Percentiles rank a stretch among this genome's conserved stretches.
Evolutionary conservation across 2,329 filamentous ascomycete species (phyloP).

Genomic region (Clonostachys byssicola): DNA sequence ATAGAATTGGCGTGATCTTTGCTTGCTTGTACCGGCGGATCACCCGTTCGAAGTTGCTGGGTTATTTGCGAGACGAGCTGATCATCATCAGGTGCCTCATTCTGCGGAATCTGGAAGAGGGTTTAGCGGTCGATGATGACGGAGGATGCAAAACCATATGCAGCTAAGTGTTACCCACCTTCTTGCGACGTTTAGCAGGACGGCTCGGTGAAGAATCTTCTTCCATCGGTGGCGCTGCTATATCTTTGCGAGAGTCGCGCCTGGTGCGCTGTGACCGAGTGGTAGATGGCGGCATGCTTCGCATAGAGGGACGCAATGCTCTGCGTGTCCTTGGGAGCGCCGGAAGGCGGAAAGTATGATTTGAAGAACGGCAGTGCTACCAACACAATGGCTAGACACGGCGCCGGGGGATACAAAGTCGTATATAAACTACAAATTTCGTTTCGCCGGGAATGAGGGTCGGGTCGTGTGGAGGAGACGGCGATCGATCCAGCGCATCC

Average conservation of each 20-base stretch:
- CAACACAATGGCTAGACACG: too few species aligned
- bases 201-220: conserved; percentile 56
- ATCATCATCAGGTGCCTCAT: conserved; percentile 43
- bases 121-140: conserved; percentile 25
- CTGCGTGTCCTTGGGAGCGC: too few species aligned
- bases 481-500: too few species aligned
- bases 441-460: too few species aligned
- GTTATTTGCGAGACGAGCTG: conserved; percentile 52
- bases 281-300: conserved; percentile 10
- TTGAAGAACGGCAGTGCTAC: too few species aligned
- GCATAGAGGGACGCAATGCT: too few species aligned
- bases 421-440: too few species aligned
- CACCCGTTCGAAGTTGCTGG: conserved; percentile 37
- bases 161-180: conserved; percentile 28
- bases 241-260: conserved; percentile 31
- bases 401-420: too few species aligned
- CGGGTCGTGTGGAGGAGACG: too few species aligned
- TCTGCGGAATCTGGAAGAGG: conserved; percentile 4
- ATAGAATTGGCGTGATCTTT: conserved; percentile 60
- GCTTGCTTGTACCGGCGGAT: conserved; percentile 51
- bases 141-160: background rate
- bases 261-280: conserved; percentile 28
- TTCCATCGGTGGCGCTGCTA: conserved; percentile 26
- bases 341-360: too few species aligned
- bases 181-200: conserved; percentile 62